Percentiles rank a stretch among this genome's conserved stretches.
Evolutionary conservation across 164 flowering plant genomes (phyloP).

Genomic region (Stephania japonica): DNA sequence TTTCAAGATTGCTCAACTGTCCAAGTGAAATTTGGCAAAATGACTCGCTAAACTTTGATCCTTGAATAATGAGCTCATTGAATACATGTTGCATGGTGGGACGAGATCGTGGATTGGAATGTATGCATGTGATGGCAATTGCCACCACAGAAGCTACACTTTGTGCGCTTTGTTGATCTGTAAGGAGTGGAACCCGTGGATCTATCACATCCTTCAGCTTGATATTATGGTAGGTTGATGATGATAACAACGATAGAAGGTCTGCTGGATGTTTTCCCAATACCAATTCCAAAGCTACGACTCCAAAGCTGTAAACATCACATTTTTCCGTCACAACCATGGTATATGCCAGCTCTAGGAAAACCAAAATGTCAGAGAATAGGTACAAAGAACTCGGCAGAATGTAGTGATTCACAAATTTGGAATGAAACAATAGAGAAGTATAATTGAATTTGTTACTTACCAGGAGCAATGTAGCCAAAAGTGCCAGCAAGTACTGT

Average conservation of each 20-base stretch:
- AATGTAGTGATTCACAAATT: background rate
- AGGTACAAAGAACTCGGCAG: background rate
- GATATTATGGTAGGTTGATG: no score
- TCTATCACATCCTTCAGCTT: no score
- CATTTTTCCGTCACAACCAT: conserved; percentile 13
- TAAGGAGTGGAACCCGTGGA: no score
- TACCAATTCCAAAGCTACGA: conserved; percentile 6
- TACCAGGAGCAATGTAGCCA: conserved; percentile 22
- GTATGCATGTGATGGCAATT: conserved; percentile 8
- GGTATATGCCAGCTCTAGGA: conserved; percentile 12
- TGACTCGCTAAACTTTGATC: no score
- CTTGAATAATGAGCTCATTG: background rate
- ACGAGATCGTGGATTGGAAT: conserved; percentile 9
- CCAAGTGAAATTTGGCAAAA: no score
- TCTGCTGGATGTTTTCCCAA: conserved; percentile 12
- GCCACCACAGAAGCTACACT: background rate
- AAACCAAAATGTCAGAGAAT: background rate
- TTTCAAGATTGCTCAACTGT: no score
- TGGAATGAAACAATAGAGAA: no score
- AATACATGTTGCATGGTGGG: conserved; percentile 11
- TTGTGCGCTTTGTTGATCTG: background rate
- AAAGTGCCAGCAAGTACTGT: conserved; percentile 16
- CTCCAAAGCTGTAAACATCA: conserved; percentile 14
- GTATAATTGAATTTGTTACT: background rate
- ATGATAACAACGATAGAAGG: conserved; percentile 2